Percentiles rank a stretch among this genome's conserved stretches.
Conservation (phyloP, 192 early-diverging fungal species). For the Gryganskiella cystojenkinii region DNA sequence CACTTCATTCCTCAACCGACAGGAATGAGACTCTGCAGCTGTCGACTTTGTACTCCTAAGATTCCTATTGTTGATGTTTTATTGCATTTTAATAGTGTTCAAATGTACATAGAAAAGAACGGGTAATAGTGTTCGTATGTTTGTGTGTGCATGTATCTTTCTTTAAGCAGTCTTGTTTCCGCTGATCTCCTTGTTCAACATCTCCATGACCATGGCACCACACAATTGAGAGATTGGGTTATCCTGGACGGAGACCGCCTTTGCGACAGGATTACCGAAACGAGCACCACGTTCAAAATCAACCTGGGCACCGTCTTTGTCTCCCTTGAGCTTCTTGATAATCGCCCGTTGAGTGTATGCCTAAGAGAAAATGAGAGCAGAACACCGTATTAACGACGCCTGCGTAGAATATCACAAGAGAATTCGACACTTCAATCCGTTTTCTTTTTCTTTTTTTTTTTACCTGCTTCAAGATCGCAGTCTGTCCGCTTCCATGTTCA, state of each 20-base stretch:
- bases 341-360: conserved; percentile 65
- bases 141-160: no score
- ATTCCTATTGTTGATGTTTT: no score
- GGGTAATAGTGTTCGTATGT: no score
- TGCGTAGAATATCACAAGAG: no score
- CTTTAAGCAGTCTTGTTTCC: no score
- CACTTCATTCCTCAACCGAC: no score
- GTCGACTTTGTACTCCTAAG: no score
- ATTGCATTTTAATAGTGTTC: no score
- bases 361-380: no score
- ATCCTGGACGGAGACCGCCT: conserved; percentile 57
- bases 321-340: conserved; percentile 53
- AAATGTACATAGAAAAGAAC: no score
- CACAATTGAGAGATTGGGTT: conserved; percentile 57
- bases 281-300: conserved; percentile 62
- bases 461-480: conserved; percentile 55
- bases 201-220: conserved; percentile 54
- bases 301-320: conserved; percentile 54
- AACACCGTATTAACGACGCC: no score
- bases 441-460: neutral
- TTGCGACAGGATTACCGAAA: conserved; percentile 60
- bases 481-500: conserved; percentile 48
- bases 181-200: conserved; percentile 47
- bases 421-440: neutral
- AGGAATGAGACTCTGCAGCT: no score